phyloP scores from a whole-genome alignment of 441 rosid genomes.

The Erysimum cheiri region DNA sequence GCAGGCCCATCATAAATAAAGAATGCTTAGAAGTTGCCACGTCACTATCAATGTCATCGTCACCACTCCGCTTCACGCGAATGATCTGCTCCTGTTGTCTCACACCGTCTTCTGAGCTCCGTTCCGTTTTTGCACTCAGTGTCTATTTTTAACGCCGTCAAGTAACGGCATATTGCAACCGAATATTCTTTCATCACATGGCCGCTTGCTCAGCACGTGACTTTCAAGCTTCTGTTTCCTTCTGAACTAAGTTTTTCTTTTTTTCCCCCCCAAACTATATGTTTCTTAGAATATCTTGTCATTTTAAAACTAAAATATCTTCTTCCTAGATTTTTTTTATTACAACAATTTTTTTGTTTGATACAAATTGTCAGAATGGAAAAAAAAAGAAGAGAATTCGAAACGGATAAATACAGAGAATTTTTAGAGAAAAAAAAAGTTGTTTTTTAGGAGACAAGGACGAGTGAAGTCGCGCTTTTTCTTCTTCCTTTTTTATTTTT shows the following conservation, averaged over 20 bases:
- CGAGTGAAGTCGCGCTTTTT: slow-evolving; percentile 33
- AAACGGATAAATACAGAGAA: slow-evolving; percentile 19
- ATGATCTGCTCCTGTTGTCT: neutral
- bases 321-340: neutral
- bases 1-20: slow-evolving; percentile 6
- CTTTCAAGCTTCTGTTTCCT: slow-evolving; percentile 39
- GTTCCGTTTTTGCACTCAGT: slow-evolving; percentile 16
- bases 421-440: too few species aligned
- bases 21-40: neutral
- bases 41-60: slow-evolving; percentile 22
- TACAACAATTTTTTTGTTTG: neutral
- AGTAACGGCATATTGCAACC: slow-evolving; percentile 24
- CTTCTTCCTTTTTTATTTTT: too few species aligned
- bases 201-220: slow-evolving; percentile 39
- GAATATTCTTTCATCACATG: slow-evolving; percentile 44
- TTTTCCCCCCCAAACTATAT: neutral
- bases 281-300: neutral
- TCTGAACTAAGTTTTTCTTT: slow-evolving; percentile 31
- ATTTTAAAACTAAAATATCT: slow-evolving; percentile 13
- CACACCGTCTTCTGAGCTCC: slow-evolving; percentile 18
- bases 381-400: neutral
- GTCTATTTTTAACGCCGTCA: slow-evolving; percentile 24
- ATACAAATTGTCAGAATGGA: neutral
- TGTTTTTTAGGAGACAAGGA: slow-evolving; percentile 38
- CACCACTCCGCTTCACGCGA: neutral